These are phyloP conservation scores for Tephrocybe sp. DNA, from an alignment of 768 basidiomycete species.

Conservation along the genomic window DNA sequence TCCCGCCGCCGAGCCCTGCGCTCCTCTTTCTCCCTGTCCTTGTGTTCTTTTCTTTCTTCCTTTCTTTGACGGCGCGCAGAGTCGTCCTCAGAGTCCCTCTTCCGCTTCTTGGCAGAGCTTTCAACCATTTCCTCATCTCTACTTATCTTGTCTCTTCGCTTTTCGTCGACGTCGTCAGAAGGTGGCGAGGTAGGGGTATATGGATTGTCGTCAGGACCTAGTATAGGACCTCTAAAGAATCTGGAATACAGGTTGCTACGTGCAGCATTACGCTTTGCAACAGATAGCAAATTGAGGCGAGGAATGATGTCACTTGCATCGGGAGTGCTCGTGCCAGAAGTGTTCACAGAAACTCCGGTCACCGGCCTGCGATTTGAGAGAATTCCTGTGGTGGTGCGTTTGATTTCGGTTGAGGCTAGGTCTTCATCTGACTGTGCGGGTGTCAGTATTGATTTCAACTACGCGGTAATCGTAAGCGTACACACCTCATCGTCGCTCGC, in stretches of 20 bases:
- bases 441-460: background rate
- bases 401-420: slow-evolving; percentile 8
- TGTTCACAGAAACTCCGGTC: slow-evolving; percentile 47
- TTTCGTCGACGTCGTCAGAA: background rate
- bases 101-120: slow-evolving; percentile 12
- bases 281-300: slow-evolving; percentile 52
- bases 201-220: slow-evolving; percentile 45
- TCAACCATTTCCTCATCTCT: slow-evolving; percentile 10
- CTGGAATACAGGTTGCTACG: slow-evolving; percentile 71
- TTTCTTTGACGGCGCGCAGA: slow-evolving; percentile 7
- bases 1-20: slow-evolving; percentile 17
- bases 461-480: background rate
- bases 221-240: slow-evolving; percentile 78
- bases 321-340: slow-evolving; percentile 45
- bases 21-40: slow-evolving; percentile 20
- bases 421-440: slow-evolving; percentile 12
- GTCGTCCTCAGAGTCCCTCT: slow-evolving; percentile 8
- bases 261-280: slow-evolving; percentile 80
- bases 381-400: slow-evolving; percentile 72
- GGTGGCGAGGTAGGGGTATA: slow-evolving; percentile 8
- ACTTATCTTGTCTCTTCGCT: slow-evolving; percentile 1
- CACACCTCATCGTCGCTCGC: slow-evolving; percentile 45
- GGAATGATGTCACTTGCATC: slow-evolving; percentile 26
- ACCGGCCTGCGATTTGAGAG: slow-evolving; percentile 69
- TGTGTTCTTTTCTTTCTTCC: slow-evolving; percentile 17